Percentiles rank a stretch among this genome's conserved stretches.
Evolutionary conservation across 805 yeast genomes (phyloP).

Genomic region (Suhomyces prunicola): DNA sequence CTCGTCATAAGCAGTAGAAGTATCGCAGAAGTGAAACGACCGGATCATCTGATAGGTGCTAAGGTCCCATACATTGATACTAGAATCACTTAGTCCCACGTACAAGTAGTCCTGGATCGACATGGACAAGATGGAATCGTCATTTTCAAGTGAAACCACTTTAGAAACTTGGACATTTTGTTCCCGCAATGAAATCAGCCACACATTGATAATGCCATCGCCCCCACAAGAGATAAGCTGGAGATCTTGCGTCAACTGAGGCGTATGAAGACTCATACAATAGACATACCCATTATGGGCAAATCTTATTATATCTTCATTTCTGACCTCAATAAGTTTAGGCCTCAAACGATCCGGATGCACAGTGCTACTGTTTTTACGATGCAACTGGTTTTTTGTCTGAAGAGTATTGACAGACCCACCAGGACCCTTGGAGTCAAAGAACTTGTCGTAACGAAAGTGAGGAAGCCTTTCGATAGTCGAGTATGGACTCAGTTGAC

Average conservation of each 20-base stretch:
- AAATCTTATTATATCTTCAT: slow-evolving; percentile 62
- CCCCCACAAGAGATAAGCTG: slow-evolving; percentile 66
- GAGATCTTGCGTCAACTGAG: slow-evolving; percentile 12
- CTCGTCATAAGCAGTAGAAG: slow-evolving; percentile 22
- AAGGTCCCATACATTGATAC: slow-evolving; percentile 81
- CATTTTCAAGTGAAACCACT: slow-evolving; percentile 50
- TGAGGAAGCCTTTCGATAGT: slow-evolving; percentile 41
- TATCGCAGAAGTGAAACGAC: slow-evolving; percentile 31
- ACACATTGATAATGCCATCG: slow-evolving; percentile 80
- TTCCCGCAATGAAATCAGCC: slow-evolving; percentile 46
- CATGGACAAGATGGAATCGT: slow-evolving; percentile 70
- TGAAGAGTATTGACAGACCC: slow-evolving; percentile 43
- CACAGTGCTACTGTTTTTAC: slow-evolving; percentile 12
- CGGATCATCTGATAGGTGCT: slow-evolving; percentile 70
- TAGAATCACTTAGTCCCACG: slow-evolving; percentile 76
- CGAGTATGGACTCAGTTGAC: not conserved
- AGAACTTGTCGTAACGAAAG: slow-evolving; percentile 74
- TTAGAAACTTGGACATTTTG: slow-evolving; percentile 8
- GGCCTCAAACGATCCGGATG: slow-evolving; percentile 11
- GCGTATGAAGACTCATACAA: slow-evolving; percentile 47
- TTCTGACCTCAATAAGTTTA: slow-evolving; percentile 61
- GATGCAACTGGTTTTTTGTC: slow-evolving; percentile 21
- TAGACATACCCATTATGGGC: slow-evolving; percentile 94
- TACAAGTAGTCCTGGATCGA: slow-evolving; percentile 64
- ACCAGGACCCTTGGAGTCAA: slow-evolving; percentile 87